These are phyloP conservation scores for Nemania sp. DNA, from an alignment of 2,329 filamentous ascomycete species.

Conservation along the genomic window DNA sequence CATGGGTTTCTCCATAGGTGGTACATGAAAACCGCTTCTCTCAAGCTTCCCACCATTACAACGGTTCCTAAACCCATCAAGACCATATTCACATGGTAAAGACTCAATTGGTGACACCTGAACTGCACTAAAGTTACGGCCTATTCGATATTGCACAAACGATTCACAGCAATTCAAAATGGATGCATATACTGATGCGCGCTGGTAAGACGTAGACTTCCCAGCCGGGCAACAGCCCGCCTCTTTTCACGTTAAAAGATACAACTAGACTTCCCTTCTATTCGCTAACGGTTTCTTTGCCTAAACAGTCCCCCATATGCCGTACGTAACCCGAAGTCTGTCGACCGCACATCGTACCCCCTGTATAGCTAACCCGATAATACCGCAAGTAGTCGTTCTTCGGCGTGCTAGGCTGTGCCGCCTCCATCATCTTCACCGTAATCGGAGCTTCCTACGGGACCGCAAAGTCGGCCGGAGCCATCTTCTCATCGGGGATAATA, in stretches of 20 bases:
- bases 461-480: conserved; percentile 81
- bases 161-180: conserved; percentile 6
- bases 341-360: neutral
- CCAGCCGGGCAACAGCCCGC: neutral
- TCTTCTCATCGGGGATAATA: conserved; percentile 59
- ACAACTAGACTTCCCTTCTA: conserved; percentile 1
- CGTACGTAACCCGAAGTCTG: conserved; percentile 48
- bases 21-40: neutral
- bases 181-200: conserved; percentile 31
- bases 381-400: conserved; percentile 71
- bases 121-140: neutral
- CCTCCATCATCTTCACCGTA: conserved; percentile 94
- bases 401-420: conserved; percentile 85
- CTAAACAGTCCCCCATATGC: conserved; percentile 58
- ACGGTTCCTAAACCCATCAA: no score
- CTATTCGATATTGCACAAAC: neutral
- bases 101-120: neutral
- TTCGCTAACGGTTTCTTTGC: neutral
- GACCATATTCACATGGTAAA: neutral
- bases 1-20: neutral
- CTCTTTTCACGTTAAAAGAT: neutral
- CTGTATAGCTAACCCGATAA: neutral
- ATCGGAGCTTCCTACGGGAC: conserved; percentile 97
- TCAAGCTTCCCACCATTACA: neutral
- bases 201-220: conserved; percentile 24